phyloP scores from a whole-genome alignment of 2,329 filamentous ascomycete species.

The Neonectria neomacrospora region DNA sequence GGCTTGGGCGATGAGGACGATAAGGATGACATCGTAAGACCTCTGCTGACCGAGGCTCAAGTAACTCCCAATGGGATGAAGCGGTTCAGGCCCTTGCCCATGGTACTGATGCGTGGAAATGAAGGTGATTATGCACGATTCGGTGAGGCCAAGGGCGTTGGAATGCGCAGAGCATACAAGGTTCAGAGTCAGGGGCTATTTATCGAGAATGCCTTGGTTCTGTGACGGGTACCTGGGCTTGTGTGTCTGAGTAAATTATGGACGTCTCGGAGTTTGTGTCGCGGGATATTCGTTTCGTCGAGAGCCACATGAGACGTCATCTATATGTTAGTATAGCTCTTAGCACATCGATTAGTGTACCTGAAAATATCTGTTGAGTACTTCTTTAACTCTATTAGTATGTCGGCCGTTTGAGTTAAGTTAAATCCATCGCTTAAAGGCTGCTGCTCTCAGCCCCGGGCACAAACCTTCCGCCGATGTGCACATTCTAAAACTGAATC shows the following conservation, averaged over 20 bases:
- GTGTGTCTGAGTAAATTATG: constrained; percentile 22
- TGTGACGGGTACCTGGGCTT: constrained; percentile 40
- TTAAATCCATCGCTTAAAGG: not conserved
- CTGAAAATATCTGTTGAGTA: not conserved
- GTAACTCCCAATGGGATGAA: constrained; percentile 74
- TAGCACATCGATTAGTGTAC: constrained; percentile 1
- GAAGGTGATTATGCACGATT: constrained; percentile 70
- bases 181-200: constrained; percentile 83
- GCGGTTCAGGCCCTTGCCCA: constrained; percentile 77
- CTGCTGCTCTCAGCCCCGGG: not conserved
- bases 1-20: constrained; percentile 49
- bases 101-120: constrained; percentile 85
- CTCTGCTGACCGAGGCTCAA: constrained; percentile 81
- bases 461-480: not conserved
- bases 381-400: constrained; percentile 3
- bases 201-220: constrained; percentile 81
- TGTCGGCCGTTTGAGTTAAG: not conserved
- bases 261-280: constrained; percentile 40
- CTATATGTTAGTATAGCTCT: not conserved
- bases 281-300: constrained; percentile 18
- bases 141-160: constrained; percentile 71
- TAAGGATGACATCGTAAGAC: constrained; percentile 58
- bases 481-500: not conserved
- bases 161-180: constrained; percentile 80
- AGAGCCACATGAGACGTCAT: not conserved